Base-by-base conservation (phyloP, 1,139 yeast genomes). In the Suhomyces chickasaworum region DNA sequence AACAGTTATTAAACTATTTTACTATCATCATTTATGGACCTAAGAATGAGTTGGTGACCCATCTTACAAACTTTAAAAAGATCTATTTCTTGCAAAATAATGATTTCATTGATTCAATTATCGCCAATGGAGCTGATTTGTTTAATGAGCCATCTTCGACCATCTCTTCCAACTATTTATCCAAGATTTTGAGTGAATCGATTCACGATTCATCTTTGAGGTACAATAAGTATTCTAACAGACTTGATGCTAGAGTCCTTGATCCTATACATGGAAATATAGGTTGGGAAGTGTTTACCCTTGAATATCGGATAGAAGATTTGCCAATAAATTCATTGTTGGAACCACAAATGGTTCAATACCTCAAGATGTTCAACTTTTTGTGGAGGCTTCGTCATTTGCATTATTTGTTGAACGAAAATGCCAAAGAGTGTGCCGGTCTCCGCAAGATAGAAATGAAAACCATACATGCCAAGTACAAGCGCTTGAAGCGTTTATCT, bases 281-380 rank as follows among this genome's bases (percentile, higher is more conserved):
- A 42, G 91, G 90, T 0, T 93, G 98, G 98, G 96, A 91, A 60
- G 90, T 88, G 3, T 91, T 93, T 63, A 89, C 97, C 0, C 69
- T 93, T 40, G 97, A 90, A 59, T 93, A 88, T 61, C 75, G 83
- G 43, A 71, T 89, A 4, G 65, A 65, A 13, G 86, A 80, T 41
- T 65, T 78, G 60, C 91, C 81, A 16, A 73, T 86, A 17, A 69
- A 73, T 23, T 48, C 59, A 1, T 43, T 61, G 9, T 44, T 61
- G 27, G 70, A 73, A 22, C 58, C 65, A 12, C 60, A 63, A 15
- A 66, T 67, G 39, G 63, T 80, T 3, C 89, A 85, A 53, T 93
- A 93, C 60, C 71, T 89, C 45, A 80, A 88, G 56, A 80, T 91
- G 55, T 93, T 93, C 68, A 89, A 90, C 59, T 89, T 90, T 58